These are phyloP conservation scores for Sugiyamaella paludigena DNA, from an alignment of 1,139 yeast species.

Conservation along the genomic window DNA sequence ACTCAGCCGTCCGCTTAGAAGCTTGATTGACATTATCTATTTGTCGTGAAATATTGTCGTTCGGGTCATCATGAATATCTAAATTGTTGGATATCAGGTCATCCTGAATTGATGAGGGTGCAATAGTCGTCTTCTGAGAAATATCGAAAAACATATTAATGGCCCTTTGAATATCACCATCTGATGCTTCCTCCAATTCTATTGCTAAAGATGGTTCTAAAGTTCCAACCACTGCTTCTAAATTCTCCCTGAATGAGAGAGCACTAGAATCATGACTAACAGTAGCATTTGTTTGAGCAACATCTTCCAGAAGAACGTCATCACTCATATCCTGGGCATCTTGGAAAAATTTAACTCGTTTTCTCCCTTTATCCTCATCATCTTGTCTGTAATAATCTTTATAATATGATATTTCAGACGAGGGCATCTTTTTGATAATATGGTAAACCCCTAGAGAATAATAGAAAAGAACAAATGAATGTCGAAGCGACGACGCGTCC, in stretches of 20 bases:
- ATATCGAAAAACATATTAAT: conserved; percentile 32
- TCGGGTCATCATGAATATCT: too few relatives aligned
- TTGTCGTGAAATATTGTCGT: too few relatives aligned
- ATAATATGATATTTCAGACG: not conserved
- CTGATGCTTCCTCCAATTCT: conserved; percentile 25
- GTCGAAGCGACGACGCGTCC: too few relatives aligned
- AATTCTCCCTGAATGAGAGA: conserved; percentile 19
- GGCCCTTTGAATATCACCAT: conserved; percentile 33
- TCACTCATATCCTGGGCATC: not conserved
- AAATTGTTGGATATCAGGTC: not conserved
- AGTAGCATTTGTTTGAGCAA: not conserved
- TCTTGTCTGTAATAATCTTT: conserved; percentile 6
- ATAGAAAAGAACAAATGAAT: too few relatives aligned
- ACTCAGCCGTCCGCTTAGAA: too few relatives aligned
- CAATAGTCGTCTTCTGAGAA: conserved; percentile 2
- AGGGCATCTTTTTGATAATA: too few relatives aligned
- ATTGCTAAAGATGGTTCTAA: conserved; percentile 19
- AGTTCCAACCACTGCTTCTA: conserved; percentile 31
- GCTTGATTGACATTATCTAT: not conserved
- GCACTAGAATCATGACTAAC: not conserved
- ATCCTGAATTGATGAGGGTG: not conserved
- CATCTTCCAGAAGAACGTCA: not conserved
- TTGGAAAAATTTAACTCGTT: conserved; percentile 10
- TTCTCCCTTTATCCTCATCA: not conserved
- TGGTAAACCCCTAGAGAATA: too few relatives aligned